Evolutionary conservation across 2,329 filamentous ascomycete species (phyloP).

Genomic region (Elsinoe necatrix): DNA sequence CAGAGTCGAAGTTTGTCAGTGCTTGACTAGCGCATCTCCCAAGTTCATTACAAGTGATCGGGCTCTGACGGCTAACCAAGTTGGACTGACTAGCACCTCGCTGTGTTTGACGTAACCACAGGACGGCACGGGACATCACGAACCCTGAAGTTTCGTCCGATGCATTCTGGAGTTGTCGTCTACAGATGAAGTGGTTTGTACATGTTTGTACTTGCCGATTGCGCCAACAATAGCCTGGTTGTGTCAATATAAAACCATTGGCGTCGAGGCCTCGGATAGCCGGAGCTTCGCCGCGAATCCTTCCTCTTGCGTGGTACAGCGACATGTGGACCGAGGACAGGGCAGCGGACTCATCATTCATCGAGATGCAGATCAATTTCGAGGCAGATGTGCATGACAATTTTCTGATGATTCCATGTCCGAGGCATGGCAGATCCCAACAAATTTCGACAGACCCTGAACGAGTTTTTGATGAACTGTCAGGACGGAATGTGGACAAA

Average conservation of each 20-base stretch:
- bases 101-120: background rate
- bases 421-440: conserved; percentile 13
- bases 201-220: conserved; percentile 5
- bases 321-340: conserved; percentile 3
- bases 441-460: conserved; percentile 5
- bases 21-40: conserved; percentile 1
- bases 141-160: background rate
- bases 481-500: conserved; percentile 3
- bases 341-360: background rate
- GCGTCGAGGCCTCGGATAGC: background rate
- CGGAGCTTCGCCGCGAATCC: background rate
- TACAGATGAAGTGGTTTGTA: conserved; percentile 9
- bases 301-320: background rate
- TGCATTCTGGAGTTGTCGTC: background rate
- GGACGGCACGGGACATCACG: conserved; percentile 1
- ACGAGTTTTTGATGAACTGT: background rate
- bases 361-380: background rate
- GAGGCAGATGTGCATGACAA: conserved; percentile 2
- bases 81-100: background rate
- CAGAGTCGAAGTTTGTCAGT: background rate
- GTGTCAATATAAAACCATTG: conserved; percentile 13
- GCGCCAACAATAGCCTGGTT: background rate
- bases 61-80: background rate
- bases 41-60: background rate
- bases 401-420: conserved; percentile 6